A percentile compares a stretch with the other conserved stretches of the same genome.
These are phyloP conservation scores for Kwoniella heveanensis DNA, from an alignment of 768 basidiomycete species.

Conservation along the genomic window DNA sequence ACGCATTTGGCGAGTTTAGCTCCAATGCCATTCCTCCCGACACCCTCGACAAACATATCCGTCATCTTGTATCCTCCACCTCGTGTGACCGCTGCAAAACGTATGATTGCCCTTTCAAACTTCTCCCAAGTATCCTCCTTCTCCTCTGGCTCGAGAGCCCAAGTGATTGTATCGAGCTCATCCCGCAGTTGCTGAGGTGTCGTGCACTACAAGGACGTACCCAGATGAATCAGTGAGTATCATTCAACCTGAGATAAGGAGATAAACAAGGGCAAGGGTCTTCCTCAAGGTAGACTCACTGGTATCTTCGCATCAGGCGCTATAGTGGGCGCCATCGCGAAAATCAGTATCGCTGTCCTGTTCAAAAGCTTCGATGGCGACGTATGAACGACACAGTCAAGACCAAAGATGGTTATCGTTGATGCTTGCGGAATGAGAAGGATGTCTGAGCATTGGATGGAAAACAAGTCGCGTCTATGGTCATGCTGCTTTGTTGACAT, in stretches of 20 bases:
- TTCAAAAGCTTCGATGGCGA: too few relatives aligned
- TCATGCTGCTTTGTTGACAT: conserved; percentile 3
- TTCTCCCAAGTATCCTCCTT: conserved; percentile 59
- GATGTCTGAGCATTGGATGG: neutral
- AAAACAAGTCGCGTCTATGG: conserved; percentile 7
- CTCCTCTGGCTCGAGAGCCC: conserved; percentile 52
- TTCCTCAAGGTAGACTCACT: conserved; percentile 20
- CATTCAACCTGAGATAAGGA: neutral
- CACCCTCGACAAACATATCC: conserved; percentile 45
- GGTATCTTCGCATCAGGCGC: conserved; percentile 51
- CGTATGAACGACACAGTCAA: too few relatives aligned
- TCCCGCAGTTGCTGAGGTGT: conserved; percentile 47
- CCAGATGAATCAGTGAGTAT: neutral
- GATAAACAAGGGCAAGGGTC: neutral
- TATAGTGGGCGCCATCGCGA: conserved; percentile 34
- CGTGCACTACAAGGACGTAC: conserved; percentile 42
- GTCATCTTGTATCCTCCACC: conserved; percentile 56
- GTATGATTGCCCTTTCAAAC: conserved; percentile 57
- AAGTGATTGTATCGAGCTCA: conserved; percentile 52
- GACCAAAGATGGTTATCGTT: too few relatives aligned
- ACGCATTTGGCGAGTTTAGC: conserved; percentile 50
- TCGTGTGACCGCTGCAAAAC: conserved; percentile 57
- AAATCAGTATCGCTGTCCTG: too few relatives aligned
- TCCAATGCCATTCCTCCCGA: conserved; percentile 52
- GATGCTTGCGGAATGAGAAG: neutral